phyloP scores from a whole-genome alignment of 306 rosid species.

The Gleditsia sinensis region DNA sequence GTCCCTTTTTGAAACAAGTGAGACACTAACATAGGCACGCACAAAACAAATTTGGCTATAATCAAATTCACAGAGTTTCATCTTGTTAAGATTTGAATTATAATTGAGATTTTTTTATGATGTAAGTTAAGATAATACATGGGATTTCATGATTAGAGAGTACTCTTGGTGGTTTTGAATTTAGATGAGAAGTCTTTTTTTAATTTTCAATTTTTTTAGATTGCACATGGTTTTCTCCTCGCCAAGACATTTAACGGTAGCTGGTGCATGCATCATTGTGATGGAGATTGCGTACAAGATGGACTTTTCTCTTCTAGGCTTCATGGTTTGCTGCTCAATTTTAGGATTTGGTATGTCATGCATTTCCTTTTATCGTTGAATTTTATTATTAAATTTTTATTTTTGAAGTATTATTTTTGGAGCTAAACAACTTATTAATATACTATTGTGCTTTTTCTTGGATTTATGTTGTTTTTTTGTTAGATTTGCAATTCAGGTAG shows the following conservation, averaged over 20 bases:
- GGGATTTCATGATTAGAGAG: conserved; percentile 23
- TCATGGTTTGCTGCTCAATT: conserved; percentile 74
- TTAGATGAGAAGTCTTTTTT: background rate
- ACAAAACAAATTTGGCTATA: conserved; percentile 15
- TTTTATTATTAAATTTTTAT: conserved; percentile 13
- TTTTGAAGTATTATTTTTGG: conserved; percentile 3
- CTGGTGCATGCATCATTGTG: conserved; percentile 82
- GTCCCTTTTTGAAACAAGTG: too few relatives aligned
- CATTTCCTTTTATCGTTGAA: conserved; percentile 7
- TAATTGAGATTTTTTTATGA: conserved; percentile 3
- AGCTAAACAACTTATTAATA: conserved; percentile 22
- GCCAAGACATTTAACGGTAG: conserved; percentile 91
- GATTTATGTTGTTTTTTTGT: background rate
- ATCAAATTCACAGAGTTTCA: background rate
- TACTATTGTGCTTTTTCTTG: background rate
- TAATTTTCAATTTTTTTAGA: conserved; percentile 40
- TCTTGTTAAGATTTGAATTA: conserved; percentile 11
- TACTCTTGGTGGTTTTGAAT: conserved; percentile 7
- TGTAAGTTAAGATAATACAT: conserved; percentile 26
- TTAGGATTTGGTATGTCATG: conserved; percentile 86
- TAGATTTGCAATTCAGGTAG: conserved; percentile 2
- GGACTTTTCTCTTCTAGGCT: conserved; percentile 90
- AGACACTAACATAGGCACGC: too few relatives aligned
- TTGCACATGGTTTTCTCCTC: conserved; percentile 98
- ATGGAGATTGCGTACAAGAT: conserved; percentile 81